Evolutionary conservation across 352 stramenopile species (phyloP).

Genomic region (Pythium aquatile): DNA sequence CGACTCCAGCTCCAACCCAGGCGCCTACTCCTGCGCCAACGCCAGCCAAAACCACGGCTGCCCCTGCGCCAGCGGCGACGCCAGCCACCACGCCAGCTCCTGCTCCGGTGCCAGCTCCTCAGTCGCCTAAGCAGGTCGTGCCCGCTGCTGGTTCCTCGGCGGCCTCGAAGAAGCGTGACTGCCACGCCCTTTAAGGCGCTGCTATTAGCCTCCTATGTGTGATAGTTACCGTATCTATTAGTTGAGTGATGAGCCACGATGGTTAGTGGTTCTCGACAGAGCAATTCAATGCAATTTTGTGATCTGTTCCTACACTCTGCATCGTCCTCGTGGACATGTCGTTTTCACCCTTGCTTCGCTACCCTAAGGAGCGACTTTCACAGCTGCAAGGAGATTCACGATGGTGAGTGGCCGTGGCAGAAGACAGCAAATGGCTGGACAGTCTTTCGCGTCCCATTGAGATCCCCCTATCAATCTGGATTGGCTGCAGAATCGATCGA

Average conservation of each 20-base stretch:
- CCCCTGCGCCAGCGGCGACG: background rate
- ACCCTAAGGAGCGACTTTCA: too few relatives aligned
- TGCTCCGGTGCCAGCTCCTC: background rate
- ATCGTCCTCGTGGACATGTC: background rate
- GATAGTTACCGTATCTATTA: background rate
- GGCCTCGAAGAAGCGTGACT: slow-evolving; percentile 24
- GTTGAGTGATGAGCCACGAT: background rate
- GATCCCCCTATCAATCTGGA: too few relatives aligned
- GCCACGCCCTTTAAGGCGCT: slow-evolving; percentile 26
- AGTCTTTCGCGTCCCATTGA: too few relatives aligned
- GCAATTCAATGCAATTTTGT: slow-evolving; percentile 1
- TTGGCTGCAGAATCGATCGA: too few relatives aligned
- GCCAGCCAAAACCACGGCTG: background rate
- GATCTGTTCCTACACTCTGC: background rate
- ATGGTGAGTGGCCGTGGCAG: too few relatives aligned
- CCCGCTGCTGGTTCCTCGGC: background rate
- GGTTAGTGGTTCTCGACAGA: background rate
- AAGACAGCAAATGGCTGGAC: too few relatives aligned
- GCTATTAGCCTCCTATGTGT: background rate
- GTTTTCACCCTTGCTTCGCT: too few relatives aligned
- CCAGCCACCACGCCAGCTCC: background rate
- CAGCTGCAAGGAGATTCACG: too few relatives aligned
- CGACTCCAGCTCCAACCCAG: background rate
- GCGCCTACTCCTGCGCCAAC: background rate
- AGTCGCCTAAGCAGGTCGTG: slow-evolving; percentile 18